Base-by-base conservation (phyloP, 2,329 filamentous ascomycete genomes). In the Ophiobolus disseminans region DNA sequence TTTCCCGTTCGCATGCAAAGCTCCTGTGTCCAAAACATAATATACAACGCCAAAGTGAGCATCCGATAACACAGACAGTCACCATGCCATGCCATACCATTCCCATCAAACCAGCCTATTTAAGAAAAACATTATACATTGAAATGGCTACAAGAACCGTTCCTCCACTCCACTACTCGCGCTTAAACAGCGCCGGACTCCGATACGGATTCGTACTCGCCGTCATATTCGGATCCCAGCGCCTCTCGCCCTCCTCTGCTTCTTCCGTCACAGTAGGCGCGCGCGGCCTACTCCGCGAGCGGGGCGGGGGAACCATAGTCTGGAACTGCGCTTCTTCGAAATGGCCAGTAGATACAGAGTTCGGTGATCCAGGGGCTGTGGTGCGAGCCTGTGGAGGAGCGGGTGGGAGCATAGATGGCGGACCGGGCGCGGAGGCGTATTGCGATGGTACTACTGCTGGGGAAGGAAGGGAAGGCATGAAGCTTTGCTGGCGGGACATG, bases 311-410 rank as follows among this genome's bases (percentile, higher is more conserved):
- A 0, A 54, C 45, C 65, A 72, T 71, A 5, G 55, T 62, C 28
- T 72, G 68, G 42, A 67, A 70, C 16, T 66, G 62, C 16, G 59
- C 69, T 37, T 72, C 69, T 32, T 71, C 66, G 16, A 69, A 57
- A 16, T 66, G 53, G 5, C 65, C 66, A 0, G 69, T 70, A 0
- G 68, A 68, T 4, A 70, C 55, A 0, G 70, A 71, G 25, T 40
- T 61, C 3, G 69, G 68, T n/a, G 66, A 69, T 3, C 55, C 57
- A 2, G 68, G 68, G 1, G 52, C 56, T n/a, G 55, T 58, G 44
- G 43, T 62, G 13, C 62, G 65, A 4, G 58, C n/a, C n/a, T n/a
- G 55, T 23, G 44, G 35, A 1, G 58, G 52, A 6, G 58, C 57
- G 10, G 57, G 60, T 6, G 63, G 45, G 25, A 48, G 44, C 20